Evolutionary conservation across 306 rosid species (phyloP), one percentile per base, ranked within the genome.

Genomic region (Cyamopsis tetragonoloba): DNA sequence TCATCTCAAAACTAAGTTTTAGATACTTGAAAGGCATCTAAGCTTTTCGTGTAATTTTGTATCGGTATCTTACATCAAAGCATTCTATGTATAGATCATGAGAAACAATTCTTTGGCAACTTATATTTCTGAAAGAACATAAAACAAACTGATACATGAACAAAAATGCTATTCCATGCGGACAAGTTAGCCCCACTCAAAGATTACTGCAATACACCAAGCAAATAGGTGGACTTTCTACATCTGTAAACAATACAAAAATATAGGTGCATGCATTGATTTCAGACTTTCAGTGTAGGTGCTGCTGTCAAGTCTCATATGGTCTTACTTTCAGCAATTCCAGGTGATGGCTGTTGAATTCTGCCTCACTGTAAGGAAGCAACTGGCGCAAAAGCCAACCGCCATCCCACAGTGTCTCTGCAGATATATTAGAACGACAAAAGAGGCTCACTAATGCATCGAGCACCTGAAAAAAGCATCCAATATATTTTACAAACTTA

Each of bases 301-400:
- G 55, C 68, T 47, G 19, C 61, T 13, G 30, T 62, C 47, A 47
- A 63, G 59, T 56, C 47, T 56, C 43, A 3, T 26, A 34, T 62
- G 42, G 44, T 70, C 98, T 89, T 78, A 92, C 98, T 57, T 80
- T 81, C 74, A 92, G 72, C 81, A 82, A 57, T 50, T 83, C 81
- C 77, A 85, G 85, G 79, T 92, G 98, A 73, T 75, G 75, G 26
- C 76, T 76, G 63, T 82, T 91, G 65, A 91, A 89, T 55, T 91
- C 92, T 32, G 85, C 86, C 80, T 85, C 87, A 23, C 98, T 82
- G 66, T 89, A 87, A 62, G 98, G 96, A 77, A 91, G 85, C 81
- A 91, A 78, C 85, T 91, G 98, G 56, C 96, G 87, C 81, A 91
- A 83, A 79, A 92, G 98, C 98, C 98, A 92, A 67, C 98, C 98